Evolutionary conservation across 2,329 filamentous ascomycete genomes (phyloP), one percentile per base, ranked within the genome.

Genomic region (Trichoderma aggressivum): DNA sequence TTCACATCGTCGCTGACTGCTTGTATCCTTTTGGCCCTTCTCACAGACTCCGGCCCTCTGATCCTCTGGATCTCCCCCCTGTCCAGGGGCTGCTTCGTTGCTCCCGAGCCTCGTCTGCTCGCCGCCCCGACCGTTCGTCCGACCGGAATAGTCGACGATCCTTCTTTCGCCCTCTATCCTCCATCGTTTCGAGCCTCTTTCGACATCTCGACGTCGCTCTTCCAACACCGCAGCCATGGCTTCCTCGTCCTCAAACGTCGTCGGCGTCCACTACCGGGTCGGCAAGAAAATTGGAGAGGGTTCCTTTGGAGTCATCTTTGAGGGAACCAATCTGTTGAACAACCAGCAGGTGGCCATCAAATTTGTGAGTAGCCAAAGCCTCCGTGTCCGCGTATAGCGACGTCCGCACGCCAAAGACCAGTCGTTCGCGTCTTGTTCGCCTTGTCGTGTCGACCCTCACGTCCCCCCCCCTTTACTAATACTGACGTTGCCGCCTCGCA

Each of bases 201-300:
- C 53, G 70, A 39, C 62, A 36, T 26, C 55, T 62, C 12, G 70
- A 69, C 43, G 70, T 16, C 26, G 64, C 56, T 36, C 43, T 26
- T 72, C 75, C 70, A 61, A 39, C 71, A 71, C 72, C 73, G 73
- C 76, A 80, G 80, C 78, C 80, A 96, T 96, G 93, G 90, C 93
- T 72, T 94, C 93, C 75, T 94, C 92, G 72, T 96, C 93, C 74
- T 97, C 94, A 73, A 98, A 98, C 84, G 96, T 99, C 76, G 96
- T 98, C 79, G 96, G 96, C 81, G 96, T 99, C 76, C 96, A 99
- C 85, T 99, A 99, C 84, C 90, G 96, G 76, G 96, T 99, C 76
- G 96, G 96, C 78, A 98, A 98, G 89, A 99, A 99, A 87, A 98
- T 99, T 77, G 96, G 96, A 82, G 96, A 98, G 89, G 95, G 95